Evolutionary conservation across 495 filamentous ascomycete species (phyloP).

Genomic region (Stereocaulon alpinum): DNA sequence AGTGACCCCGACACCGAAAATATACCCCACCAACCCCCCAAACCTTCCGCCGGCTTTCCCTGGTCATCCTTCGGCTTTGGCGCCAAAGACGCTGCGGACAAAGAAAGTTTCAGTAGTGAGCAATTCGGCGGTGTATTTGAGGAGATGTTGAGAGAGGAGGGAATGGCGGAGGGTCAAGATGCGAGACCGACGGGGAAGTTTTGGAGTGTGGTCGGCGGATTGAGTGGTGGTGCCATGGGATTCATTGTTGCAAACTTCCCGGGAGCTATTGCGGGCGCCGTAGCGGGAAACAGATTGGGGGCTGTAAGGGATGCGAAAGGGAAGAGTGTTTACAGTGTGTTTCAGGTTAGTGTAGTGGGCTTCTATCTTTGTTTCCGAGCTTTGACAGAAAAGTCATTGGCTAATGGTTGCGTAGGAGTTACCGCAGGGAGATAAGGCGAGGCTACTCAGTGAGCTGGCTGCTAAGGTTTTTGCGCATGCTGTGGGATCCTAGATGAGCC

Average conservation of each 20-base stretch:
- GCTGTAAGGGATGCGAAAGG: constrained; percentile 80
- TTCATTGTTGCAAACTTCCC: constrained; percentile 92
- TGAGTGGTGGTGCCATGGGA: constrained; percentile 82
- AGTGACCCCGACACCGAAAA: constrained; percentile 49
- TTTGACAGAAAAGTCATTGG: neutral
- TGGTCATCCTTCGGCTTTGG: constrained; percentile 56
- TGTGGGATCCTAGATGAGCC: constrained; percentile 18
- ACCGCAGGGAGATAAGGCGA: constrained; percentile 67
- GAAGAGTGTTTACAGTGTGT: constrained; percentile 92
- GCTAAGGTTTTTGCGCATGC: constrained; percentile 59
- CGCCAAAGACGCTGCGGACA: constrained; percentile 31
- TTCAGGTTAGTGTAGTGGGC: constrained; percentile 33
- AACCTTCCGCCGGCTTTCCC: constrained; percentile 40
- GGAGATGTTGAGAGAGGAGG: constrained; percentile 95
- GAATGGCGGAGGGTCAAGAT: constrained; percentile 54
- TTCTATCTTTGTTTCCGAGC: neutral
- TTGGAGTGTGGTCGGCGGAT: constrained; percentile 75
- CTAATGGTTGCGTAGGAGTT: constrained; percentile 42
- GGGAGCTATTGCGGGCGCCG: constrained; percentile 78
- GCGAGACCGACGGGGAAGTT: constrained; percentile 57
- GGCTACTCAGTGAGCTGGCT: constrained; percentile 64
- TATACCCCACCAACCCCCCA: constrained; percentile 33
- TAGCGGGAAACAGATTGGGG: constrained; percentile 84
- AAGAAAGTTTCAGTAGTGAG: constrained; percentile 49
- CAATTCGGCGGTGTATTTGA: constrained; percentile 92